Base-by-base conservation (phyloP, 1,139 yeast genomes). In the Suhomyces bokatorum region DNA sequence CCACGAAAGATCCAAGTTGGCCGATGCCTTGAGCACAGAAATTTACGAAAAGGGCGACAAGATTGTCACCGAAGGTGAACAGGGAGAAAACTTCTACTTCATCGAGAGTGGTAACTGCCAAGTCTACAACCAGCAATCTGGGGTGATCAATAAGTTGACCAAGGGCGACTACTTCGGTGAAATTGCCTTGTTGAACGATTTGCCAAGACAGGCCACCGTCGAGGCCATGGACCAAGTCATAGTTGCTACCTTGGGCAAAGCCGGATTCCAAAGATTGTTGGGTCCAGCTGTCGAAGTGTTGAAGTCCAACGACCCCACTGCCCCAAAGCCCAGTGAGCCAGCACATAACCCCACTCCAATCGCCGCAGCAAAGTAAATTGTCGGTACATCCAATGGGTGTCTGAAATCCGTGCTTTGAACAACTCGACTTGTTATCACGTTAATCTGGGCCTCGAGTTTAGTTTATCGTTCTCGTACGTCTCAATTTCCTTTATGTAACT, bases 161-260 rank as follows among this genome's bases (percentile, higher is more conserved):
- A 85, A 87, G 60, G 98, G 98, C 52, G 96, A 87, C 61, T 93
- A 93, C 67, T 93, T 93, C 66, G 99, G 99, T 53, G 99, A 93
- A 69, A 83, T 93, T 52, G 98, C 99, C 3, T 75, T 93, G 55
- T 75, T 93, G 56, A 87, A 91, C 57, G 97, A 93, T 60, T 74
- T 85, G 50, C 98, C 98, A 50, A 82, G 99, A 67, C 95, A 89
- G 64, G 99, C 99, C 29, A 87, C 97, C 4, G 95, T 93, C 34
- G 81, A 78, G 45, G 97, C 97, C 2, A 69, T 77, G 29, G 80
- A 86, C 45, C 77, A 77, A 42, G 84, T 93, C 24, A 87, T 87
- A 58, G 96, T 91, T 39, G 98, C 96, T 24, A 86, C 95, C 3
- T 77, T 93, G 56, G 96, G 90, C 50, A 90, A 91, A 70, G 80